Evolutionary conservation across 1,284 basidiomycete species (phyloP), one percentile per base, ranked within the genome.

Genomic region (Athelia psychrophila): DNA sequence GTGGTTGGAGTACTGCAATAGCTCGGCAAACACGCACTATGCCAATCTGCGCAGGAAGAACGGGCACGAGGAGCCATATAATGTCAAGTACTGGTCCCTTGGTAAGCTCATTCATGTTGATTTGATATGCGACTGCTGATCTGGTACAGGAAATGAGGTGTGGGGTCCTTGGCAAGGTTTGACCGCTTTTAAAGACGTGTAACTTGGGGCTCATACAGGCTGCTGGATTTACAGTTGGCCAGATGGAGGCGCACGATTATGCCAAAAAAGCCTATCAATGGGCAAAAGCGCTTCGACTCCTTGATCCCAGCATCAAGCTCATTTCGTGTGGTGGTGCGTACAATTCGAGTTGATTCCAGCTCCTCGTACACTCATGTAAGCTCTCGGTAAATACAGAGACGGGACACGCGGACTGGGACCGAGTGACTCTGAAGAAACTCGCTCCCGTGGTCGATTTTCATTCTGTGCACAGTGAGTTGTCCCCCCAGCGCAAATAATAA

Each of bases 1-100:
- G 2, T 86, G 83, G 83, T 59, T 86, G 22, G 83, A 86, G 55
- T 86, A 86, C 64, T 85, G 83, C 61, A 86, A 86, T 33, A 66
- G 67, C 51, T 65, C 66, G 25, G 59, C 65, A 5, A 66, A 71
- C 60, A 84, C 77, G 0, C 68, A 81, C 62, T 85, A 81, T 66
- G 83, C 84, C 18, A 84, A 85, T 59, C 68, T 84, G 15, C 73
- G 81, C 8, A 73, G 81, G 51, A 75, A 80, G 62, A 79, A 84
- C 45, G 83, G 84, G 0, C 73, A 78, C 42, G 69, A 78, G 38
- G 79, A 83, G 59, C 82, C 83, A 6, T 80, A 86, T 58, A 69
- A 68, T 32, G 80, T 83, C 27, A 74, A 73, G 61, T 73, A 74
- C 50, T 74, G 71, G 72, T 62, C 69, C 3, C 60, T 74, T 20